Percentiles rank a stretch among this genome's conserved stretches.
Conservation (phyloP, 345 rosid genomes). For the Ricinus communis region DNA sequence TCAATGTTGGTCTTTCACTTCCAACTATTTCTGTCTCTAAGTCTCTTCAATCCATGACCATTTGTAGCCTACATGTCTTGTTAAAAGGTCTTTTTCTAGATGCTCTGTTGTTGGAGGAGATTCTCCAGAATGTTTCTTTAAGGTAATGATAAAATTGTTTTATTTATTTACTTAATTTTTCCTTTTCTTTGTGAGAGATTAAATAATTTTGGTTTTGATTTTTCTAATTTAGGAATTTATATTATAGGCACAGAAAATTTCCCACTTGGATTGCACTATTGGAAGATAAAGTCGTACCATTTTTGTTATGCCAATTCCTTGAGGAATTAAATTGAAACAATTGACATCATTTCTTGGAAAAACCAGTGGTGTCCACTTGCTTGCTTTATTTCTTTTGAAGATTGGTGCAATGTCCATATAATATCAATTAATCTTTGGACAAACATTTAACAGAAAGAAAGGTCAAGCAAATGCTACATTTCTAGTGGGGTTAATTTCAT, state of each 20-base stretch:
- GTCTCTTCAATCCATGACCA: conserved; percentile 26
- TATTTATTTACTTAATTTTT: too few relatives aligned
- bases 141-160: neutral
- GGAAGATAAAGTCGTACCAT: conserved; percentile 1
- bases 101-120: conserved; percentile 1
- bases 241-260: neutral
- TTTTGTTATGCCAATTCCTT: neutral
- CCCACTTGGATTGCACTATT: conserved; percentile 1
- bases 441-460: conserved; percentile 4
- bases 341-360: conserved; percentile 1
- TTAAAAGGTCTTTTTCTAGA: conserved; percentile 33
- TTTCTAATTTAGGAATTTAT: neutral
- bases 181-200: too few relatives aligned
- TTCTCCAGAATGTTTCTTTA: conserved; percentile 11
- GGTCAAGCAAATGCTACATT: neutral
- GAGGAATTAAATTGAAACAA: neutral
- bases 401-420: conserved; percentile 23
- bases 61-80: conserved; percentile 33
- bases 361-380: conserved; percentile 1
- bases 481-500: too few relatives aligned
- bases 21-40: conserved; percentile 30
- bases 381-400: neutral
- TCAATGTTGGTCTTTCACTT: conserved; percentile 31
- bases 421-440: conserved; percentile 16
- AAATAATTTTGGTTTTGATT: too few relatives aligned